Conservation (phyloP, 805 yeast species). For the Lachancea sp. region DNA sequence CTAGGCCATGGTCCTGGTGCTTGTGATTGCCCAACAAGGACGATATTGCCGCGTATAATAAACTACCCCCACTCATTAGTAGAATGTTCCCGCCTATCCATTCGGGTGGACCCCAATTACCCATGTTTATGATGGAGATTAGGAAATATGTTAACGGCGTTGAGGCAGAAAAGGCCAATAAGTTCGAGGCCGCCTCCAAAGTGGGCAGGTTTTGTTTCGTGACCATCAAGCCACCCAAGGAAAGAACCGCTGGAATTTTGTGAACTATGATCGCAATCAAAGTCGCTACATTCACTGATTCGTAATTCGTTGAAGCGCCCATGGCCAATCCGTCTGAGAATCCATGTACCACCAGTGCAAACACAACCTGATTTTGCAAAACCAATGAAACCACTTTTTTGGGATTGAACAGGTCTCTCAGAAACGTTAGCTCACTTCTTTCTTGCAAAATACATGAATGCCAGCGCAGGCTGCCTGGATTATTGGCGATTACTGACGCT, state of each 20-base stretch:
- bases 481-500: conserved; percentile 7
- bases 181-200: conserved; percentile 39
- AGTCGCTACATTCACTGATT: conserved; percentile 37
- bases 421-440: conserved; percentile 8
- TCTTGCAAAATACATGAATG: conserved; percentile 3
- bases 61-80: conserved; percentile 33
- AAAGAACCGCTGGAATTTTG: conserved; percentile 60
- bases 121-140: conserved; percentile 23
- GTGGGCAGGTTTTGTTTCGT: conserved; percentile 36
- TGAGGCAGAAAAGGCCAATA: conserved; percentile 35
- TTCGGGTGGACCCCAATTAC: conserved; percentile 24
- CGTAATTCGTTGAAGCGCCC: conserved; percentile 45
- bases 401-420: conserved; percentile 22
- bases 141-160: conserved; percentile 32
- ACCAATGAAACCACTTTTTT: conserved; percentile 28
- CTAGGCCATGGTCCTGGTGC: conserved; percentile 6
- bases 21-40: conserved; percentile 25
- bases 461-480: neutral
- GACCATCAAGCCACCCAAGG: conserved; percentile 45
- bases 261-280: conserved; percentile 55
- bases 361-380: conserved; percentile 42
- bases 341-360: conserved; percentile 55
- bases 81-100: conserved; percentile 30
- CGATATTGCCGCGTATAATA: conserved; percentile 32
- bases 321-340: conserved; percentile 59